Evolutionary conservation across 176 grass and related monocot genomes (phyloP), one percentile per base, ranked within the genome.

Genomic region (Echinochloa phyllopogon): DNA sequence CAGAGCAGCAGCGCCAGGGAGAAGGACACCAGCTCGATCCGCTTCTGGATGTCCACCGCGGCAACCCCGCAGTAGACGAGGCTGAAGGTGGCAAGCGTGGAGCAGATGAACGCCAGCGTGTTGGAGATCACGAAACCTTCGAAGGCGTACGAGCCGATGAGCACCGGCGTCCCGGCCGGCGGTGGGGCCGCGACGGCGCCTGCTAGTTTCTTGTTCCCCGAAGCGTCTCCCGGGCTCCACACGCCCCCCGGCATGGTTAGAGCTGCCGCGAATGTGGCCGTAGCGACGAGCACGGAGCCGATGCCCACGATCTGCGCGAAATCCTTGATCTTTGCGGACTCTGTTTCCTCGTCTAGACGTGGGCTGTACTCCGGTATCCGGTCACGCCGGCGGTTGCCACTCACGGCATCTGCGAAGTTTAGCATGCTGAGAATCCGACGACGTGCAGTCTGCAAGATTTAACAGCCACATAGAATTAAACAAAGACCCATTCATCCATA

Each of bases 221-320:
- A 33, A 33, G 25, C 25, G 6, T 45, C 44, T 8, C 44, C 44
- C 6, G 44, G 38, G 14, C 4, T 43, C 33, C 60, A 7, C 36
- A 77, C 75, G 43, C 64, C 79, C 4, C 86, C 86, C 4, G 79
- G 86, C 16, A 69, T 50, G 0, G 86, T n/a, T 1, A 88, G 77
- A 0, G 64, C 86, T 0, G 86, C 86, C 0, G 86, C 45, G 79
- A 88, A 88, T 4, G 86, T 67, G 0, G 82, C 86, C 33, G 86
- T 88, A 1, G 86, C 51, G 2, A 88, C 75, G n/a, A 88, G 79
- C 8, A 88, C 86, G 29, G 86, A 69, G 12, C 42, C 64, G 17
- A 88, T 63, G 64, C 86, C 86, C 33, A 88, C 67, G 33, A 67
- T 83, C 55, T 88, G 86, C 11, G 86, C 40, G n/a, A 75, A 88